Evolutionary conservation across 2,329 filamentous ascomycete genomes (phyloP), one percentile per base, ranked within the genome.

Genomic region (Clonostachys solani): DNA sequence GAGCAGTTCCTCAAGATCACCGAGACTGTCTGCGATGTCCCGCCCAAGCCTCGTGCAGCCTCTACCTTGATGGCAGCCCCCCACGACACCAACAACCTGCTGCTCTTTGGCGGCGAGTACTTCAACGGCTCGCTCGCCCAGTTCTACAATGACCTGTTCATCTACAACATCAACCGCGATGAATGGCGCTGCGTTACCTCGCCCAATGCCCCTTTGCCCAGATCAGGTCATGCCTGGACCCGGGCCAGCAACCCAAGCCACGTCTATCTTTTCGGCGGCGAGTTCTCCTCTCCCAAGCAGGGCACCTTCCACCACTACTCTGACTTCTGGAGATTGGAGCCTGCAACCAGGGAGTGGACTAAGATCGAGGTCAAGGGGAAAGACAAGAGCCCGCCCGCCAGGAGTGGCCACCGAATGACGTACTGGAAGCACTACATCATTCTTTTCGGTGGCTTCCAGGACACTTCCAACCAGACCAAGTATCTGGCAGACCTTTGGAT

Each of bases 291-390:
- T 29, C 94, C 94, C 3, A 97, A 96, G 64, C 94, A 97, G 68
- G 94, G 94, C 5, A 97, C 92, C 0, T 99, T 99, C 61, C 96
- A 99, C 66, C 94, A 99, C 68, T 99, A 99, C 72, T 96, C 95
- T 60, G 94, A 97, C 69, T 97, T 99, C 65, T 99, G 94, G 92
- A 80, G 87, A 44, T 78, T 97, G 40, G 92, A 97, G 61, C 87
- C 92, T 1, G 79, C 78, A 9, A 84, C 81, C 8, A 79, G 91
- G 57, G 94, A 99, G 71, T 99, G 94, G 94, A 88, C 83, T 48
- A 87, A 92, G 51, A 75, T 99, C 34, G 94, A 99, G 65, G 78
- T 77, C 57, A 81, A 81, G 71, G 88, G 88, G 49, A 81, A 82
- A 71, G 87, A 89, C 47, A 89, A 88, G 65, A 78, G 79, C 35